Evolutionary conservation across 306 rosid species (phyloP).

Genomic region (Lithocarpus polystachyus): DNA sequence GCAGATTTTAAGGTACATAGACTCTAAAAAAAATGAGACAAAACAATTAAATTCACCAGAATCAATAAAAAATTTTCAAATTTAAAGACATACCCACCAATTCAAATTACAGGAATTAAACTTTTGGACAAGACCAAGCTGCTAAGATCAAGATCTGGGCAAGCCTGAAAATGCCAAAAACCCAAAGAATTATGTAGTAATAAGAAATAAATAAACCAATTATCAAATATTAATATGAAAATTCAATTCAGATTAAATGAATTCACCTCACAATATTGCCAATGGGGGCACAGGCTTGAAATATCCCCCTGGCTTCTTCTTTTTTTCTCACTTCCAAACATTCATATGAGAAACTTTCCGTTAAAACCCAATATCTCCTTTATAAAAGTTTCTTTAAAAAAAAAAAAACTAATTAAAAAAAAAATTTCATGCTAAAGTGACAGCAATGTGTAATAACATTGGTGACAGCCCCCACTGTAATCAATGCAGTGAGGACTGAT

Average conservation of each 20-base stretch:
- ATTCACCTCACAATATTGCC: conserved; percentile 6
- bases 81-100: conserved; percentile 18
- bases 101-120: conserved; percentile 19
- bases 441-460: not conserved
- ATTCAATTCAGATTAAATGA: not conserved
- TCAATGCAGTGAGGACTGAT: not conserved
- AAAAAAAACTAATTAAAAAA: not conserved
- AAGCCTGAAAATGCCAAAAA: conserved; percentile 17
- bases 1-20: not conserved
- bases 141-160: conserved; percentile 38
- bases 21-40: not conserved
- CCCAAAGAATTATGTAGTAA: not conserved
- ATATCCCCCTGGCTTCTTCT: conserved; percentile 13
- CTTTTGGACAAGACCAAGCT: conserved; percentile 1
- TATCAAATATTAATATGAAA: not conserved
- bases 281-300: conserved; percentile 28
- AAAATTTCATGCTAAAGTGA: not conserved
- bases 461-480: conserved; percentile 20
- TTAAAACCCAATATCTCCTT: not conserved
- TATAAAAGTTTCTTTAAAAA: not conserved
- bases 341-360: conserved; percentile 14
- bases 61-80: conserved; percentile 1
- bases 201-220: not conserved
- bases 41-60: not conserved
- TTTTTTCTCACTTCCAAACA: not conserved